Evolutionary conservation across 441 rosid species (phyloP).

Genomic region (Lepidium campestre): DNA sequence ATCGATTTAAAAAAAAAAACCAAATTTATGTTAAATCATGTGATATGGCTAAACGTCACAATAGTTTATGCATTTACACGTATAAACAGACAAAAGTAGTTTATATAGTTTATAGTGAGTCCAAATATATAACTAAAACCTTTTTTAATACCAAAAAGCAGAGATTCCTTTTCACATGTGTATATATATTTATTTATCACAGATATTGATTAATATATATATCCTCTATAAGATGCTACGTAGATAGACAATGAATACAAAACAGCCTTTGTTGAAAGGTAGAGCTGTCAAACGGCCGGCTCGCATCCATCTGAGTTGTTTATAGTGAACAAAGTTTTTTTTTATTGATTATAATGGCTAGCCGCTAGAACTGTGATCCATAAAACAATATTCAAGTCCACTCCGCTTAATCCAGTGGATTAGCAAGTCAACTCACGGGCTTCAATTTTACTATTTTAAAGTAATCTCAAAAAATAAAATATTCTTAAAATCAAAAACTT

Average conservation of each 20-base stretch:
- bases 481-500: too few species aligned
- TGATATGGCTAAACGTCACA: neutral
- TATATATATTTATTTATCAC: neutral
- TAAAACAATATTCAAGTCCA: too few species aligned
- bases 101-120: neutral
- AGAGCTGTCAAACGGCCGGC: too few species aligned
- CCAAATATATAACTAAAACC: neutral
- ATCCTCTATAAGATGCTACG: constrained; percentile 12
- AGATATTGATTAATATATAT: neutral
- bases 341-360: too few species aligned
- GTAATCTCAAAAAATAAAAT: too few species aligned
- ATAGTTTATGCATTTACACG: constrained; percentile 4
- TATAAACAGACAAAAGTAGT: constrained; percentile 20
- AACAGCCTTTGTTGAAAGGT: constrained; percentile 24
- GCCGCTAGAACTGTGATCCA: too few species aligned
- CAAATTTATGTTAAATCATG: neutral
- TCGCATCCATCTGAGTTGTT: too few species aligned
- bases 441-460: too few species aligned
- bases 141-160: constrained; percentile 11
- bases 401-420: too few species aligned
- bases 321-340: too few species aligned
- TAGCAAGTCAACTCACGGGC: too few species aligned
- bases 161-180: constrained; percentile 2
- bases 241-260: constrained; percentile 17
- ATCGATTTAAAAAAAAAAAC: too few species aligned